Evolutionary conservation across 352 stramenopile genomes (phyloP).

Genomic region (Phytophthora sansomeana): DNA sequence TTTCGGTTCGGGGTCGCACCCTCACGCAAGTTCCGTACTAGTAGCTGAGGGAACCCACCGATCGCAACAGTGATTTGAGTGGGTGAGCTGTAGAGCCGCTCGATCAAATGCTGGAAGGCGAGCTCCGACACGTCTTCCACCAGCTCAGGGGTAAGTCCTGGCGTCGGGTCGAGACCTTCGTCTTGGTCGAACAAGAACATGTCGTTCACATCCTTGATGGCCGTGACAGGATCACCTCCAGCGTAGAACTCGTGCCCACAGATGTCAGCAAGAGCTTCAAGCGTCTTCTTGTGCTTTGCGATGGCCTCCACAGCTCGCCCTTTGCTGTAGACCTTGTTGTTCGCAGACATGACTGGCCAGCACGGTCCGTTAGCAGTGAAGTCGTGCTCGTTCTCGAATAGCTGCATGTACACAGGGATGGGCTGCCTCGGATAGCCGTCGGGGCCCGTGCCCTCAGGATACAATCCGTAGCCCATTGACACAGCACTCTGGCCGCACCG

Average conservation of each 20-base stretch:
- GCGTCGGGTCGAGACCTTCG: constrained; percentile 55
- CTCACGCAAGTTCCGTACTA: constrained; percentile 70
- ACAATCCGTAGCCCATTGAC: constrained; percentile 74
- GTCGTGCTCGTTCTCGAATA: constrained; percentile 82
- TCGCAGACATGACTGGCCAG: constrained; percentile 62
- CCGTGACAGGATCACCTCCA: constrained; percentile 50
- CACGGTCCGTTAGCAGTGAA: constrained; percentile 79
- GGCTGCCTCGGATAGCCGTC: constrained; percentile 66
- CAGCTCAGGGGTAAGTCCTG: constrained; percentile 57
- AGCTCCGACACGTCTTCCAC: constrained; percentile 60
- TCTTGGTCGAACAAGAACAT: constrained; percentile 81
- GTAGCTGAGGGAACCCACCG: constrained; percentile 69
- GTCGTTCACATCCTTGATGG: constrained; percentile 79
- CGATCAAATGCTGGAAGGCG: constrained; percentile 77
- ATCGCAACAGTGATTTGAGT: constrained; percentile 73
- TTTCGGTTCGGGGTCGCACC: constrained; percentile 41
- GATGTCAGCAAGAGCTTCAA: constrained; percentile 45
- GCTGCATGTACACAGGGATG: constrained; percentile 82
- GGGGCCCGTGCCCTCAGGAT: constrained; percentile 70
- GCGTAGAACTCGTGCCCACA: constrained; percentile 65
- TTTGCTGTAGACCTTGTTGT: constrained; percentile 56
- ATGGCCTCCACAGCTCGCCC: constrained; percentile 51
- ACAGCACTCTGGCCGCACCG: constrained; percentile 77
- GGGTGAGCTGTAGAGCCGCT: constrained; percentile 75
- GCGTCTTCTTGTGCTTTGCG: constrained; percentile 46